Evolutionary conservation across 2,329 filamentous ascomycete species (phyloP).

Genomic region (Ciborinia camelliae): DNA sequence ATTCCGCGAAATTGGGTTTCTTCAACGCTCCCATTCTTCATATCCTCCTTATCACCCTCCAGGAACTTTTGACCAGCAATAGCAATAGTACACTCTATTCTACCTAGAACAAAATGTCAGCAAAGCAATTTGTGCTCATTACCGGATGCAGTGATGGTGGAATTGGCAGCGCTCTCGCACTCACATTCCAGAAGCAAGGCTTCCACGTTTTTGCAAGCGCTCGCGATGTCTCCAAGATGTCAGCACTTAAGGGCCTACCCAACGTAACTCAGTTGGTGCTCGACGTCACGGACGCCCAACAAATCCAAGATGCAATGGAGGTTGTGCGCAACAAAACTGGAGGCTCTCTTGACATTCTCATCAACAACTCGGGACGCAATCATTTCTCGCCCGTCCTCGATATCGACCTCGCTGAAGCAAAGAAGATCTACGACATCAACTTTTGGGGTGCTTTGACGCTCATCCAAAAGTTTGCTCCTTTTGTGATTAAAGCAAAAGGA

Average conservation of each 20-base stretch:
- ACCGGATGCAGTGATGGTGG: conserved; percentile 42
- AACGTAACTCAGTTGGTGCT: conserved; percentile 39
- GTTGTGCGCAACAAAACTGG: conserved; percentile 37
- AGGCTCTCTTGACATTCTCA: conserved; percentile 42
- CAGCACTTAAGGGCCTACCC: conserved; percentile 23
- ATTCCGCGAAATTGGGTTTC: too few species aligned
- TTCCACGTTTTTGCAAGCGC: conserved; percentile 41
- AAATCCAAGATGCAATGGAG: conserved; percentile 36
- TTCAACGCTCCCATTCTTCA: too few species aligned
- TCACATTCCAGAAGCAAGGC: conserved; percentile 38
- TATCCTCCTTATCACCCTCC: too few species aligned
- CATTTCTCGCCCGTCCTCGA: conserved; percentile 34
- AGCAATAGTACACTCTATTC: too few species aligned
- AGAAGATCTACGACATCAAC: conserved; percentile 35
- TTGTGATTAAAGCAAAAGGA: conserved; percentile 31
- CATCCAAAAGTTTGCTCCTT: conserved; percentile 31
- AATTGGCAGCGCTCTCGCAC: conserved; percentile 40
- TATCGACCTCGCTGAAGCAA: conserved; percentile 29
- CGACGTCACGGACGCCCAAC: conserved; percentile 40
- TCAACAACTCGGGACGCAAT: conserved; percentile 44
- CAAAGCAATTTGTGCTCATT: conserved; percentile 31
- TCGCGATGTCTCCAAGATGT: conserved; percentile 38
- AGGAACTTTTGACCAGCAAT: too few species aligned
- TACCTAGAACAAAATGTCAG: background rate
- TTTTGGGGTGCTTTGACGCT: conserved; percentile 33